phyloP scores from a whole-genome alignment of 768 basidiomycete species.

The Leccinum variicolor region DNA sequence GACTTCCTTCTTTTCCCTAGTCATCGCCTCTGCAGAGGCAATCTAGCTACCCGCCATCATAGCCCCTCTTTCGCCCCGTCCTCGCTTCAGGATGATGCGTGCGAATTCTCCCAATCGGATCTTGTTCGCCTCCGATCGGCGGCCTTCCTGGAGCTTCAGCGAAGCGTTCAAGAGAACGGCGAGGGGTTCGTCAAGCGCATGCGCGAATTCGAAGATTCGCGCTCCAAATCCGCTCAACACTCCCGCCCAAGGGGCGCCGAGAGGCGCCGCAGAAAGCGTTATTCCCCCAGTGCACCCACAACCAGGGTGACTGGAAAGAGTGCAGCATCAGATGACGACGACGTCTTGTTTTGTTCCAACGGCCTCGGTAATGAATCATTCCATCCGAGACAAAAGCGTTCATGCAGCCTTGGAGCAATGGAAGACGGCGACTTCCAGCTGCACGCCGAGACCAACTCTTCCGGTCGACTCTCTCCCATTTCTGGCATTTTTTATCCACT shows the following conservation, averaged over 20 bases:
- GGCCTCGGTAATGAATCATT: constrained; percentile 21
- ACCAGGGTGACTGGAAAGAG: constrained; percentile 16
- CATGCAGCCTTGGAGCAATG: constrained; percentile 44
- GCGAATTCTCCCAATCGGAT: constrained; percentile 26
- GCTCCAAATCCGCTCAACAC: constrained; percentile 39
- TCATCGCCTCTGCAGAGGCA: constrained; percentile 9
- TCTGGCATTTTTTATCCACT: constrained; percentile 19
- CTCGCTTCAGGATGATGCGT: constrained; percentile 18
- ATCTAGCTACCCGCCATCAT: constrained; percentile 6
- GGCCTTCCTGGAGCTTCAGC: constrained; percentile 64
- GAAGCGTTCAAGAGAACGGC: constrained; percentile 59
- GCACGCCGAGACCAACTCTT: constrained; percentile 7
- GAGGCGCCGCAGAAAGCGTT: constrained; percentile 42
- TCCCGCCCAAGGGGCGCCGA: constrained; percentile 38
- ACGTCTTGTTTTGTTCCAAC: constrained; percentile 50
- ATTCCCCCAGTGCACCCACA: constrained; percentile 23
- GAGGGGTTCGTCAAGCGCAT: constrained; percentile 69
- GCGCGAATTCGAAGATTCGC: constrained; percentile 64
- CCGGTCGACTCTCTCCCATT: constrained; percentile 24
- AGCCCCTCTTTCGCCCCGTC: constrained; percentile 23
- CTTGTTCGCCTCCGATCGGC: constrained; percentile 51
- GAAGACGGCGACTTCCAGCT: constrained; percentile 32
- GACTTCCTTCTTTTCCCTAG: constrained; percentile 47
- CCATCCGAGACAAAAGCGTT: constrained; percentile 36
- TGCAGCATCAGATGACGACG: constrained; percentile 37